Evolutionary conservation across 176 grass and related monocot genomes (phyloP).

Genomic region (Oryza nivara): DNA sequence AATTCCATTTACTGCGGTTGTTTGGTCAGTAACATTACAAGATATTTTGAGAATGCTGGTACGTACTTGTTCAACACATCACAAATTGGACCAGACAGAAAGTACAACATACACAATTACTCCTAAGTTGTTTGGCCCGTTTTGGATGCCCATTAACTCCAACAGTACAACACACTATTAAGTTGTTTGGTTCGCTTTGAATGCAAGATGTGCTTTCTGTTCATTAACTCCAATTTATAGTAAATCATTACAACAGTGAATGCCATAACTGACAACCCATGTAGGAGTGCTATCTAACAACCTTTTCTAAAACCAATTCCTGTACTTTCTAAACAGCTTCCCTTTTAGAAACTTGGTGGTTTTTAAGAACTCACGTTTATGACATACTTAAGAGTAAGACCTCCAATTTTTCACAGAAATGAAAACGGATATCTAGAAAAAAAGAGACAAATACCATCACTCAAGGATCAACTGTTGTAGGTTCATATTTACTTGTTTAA

Average conservation of each 20-base stretch:
- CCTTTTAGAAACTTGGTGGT: not conserved
- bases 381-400: not conserved
- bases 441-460: not conserved
- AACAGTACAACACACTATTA: not conserved
- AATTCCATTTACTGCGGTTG: not conserved
- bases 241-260: not conserved
- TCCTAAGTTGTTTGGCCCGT: not conserved
- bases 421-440: not conserved
- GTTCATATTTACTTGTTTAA: slow-evolving; percentile 19
- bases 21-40: not conserved
- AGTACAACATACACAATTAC: not conserved
- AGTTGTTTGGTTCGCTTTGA: not conserved
- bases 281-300: not conserved
- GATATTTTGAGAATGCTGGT: slow-evolving; percentile 11
- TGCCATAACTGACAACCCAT: slow-evolving; percentile 2
- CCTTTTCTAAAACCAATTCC: not conserved
- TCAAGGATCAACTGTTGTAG: not conserved
- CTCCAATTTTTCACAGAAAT: not conserved
- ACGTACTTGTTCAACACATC: not conserved
- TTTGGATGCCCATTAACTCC: slow-evolving; percentile 22
- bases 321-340: not conserved
- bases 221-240: slow-evolving; percentile 13
- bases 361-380: not conserved
- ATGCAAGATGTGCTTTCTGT: slow-evolving; percentile 15
- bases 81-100: not conserved